Evolutionary conservation across 495 filamentous ascomycete species (phyloP).

Genomic region (Neurospora sp.): DNA sequence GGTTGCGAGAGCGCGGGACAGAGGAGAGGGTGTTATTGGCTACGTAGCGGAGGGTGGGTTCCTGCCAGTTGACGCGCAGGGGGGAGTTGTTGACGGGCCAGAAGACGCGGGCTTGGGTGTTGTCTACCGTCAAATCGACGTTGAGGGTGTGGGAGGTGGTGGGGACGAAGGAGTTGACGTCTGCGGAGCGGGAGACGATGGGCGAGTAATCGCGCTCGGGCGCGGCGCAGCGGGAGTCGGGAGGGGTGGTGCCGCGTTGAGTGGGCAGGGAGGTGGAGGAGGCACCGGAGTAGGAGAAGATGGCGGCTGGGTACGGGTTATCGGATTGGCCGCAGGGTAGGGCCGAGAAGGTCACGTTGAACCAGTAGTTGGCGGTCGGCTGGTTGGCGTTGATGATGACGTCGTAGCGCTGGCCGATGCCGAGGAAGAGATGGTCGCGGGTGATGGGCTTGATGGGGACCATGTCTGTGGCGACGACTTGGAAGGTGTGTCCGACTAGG

Average conservation of each 20-base stretch:
- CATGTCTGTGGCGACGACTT: slow-evolving; percentile 39
- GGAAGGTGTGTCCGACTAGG: slow-evolving; percentile 40
- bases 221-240: slow-evolving; percentile 15
- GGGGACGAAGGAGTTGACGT: slow-evolving; percentile 9
- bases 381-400: slow-evolving; percentile 52
- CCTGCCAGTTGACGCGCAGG: slow-evolving; percentile 23
- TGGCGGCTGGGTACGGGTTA: slow-evolving; percentile 16
- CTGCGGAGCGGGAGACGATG: slow-evolving; percentile 12
- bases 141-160: slow-evolving; percentile 10
- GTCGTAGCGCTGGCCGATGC: slow-evolving; percentile 58
- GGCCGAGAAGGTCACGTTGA: slow-evolving; percentile 19
- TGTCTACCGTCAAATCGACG: slow-evolving; percentile 14
- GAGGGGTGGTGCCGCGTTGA: slow-evolving; percentile 2
- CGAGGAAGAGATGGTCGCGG: slow-evolving; percentile 36
- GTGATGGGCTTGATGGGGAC: slow-evolving; percentile 39
- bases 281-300: slow-evolving; percentile 19
- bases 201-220: slow-evolving; percentile 3
- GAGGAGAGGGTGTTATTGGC: slow-evolving; percentile 14
- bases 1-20: slow-evolving; percentile 14
- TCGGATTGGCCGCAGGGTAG: slow-evolving; percentile 17
- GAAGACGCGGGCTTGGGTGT: slow-evolving; percentile 16
- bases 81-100: slow-evolving; percentile 27
- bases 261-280: slow-evolving; percentile 9
- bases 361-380: slow-evolving; percentile 45
- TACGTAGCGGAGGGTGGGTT: slow-evolving; percentile 26